These are phyloP conservation scores for Mucor plumbeus DNA, from an alignment of 371 early-diverging fungal genomes.

Conservation along the genomic window DNA sequence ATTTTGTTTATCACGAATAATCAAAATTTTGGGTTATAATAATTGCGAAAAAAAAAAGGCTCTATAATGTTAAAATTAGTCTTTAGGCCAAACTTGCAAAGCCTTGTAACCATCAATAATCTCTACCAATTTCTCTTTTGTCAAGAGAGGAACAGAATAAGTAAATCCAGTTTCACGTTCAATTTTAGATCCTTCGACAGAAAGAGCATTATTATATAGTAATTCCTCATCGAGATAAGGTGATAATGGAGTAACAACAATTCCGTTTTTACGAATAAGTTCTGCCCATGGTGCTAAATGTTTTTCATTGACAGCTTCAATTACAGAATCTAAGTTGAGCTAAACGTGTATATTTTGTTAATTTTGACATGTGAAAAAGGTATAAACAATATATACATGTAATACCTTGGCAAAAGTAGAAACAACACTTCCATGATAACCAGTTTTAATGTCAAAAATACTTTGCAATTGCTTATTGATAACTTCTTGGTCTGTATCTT, in stretches of 20 bases:
- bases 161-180: slow-evolving; percentile 72
- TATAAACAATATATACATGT: not conserved
- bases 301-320: slow-evolving; percentile 93
- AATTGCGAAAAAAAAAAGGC: not conserved
- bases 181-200: slow-evolving; percentile 80
- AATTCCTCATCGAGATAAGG: slow-evolving; percentile 93
- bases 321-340: slow-evolving; percentile 80
- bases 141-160: slow-evolving; percentile 73
- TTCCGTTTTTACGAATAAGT: slow-evolving; percentile 60
- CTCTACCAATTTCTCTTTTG: slow-evolving; percentile 65
- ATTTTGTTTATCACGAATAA: not conserved
- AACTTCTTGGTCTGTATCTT: slow-evolving; percentile 84
- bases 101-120: slow-evolving; percentile 72
- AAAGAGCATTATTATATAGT: slow-evolving; percentile 79
- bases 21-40: not conserved
- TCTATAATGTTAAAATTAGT: not conserved
- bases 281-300: slow-evolving; percentile 82
- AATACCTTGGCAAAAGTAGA: slow-evolving; percentile 81
- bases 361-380: not conserved
- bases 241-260: slow-evolving; percentile 87
- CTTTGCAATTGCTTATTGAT: slow-evolving; percentile 71
- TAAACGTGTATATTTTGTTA: slow-evolving; percentile 24
- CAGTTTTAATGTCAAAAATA: slow-evolving; percentile 85
- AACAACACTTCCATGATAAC: slow-evolving; percentile 81
- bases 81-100: slow-evolving; percentile 70